These are phyloP conservation scores for Phyllosticta citriasiana DNA, from an alignment of 2,329 filamentous ascomycete species.

Conservation along the genomic window DNA sequence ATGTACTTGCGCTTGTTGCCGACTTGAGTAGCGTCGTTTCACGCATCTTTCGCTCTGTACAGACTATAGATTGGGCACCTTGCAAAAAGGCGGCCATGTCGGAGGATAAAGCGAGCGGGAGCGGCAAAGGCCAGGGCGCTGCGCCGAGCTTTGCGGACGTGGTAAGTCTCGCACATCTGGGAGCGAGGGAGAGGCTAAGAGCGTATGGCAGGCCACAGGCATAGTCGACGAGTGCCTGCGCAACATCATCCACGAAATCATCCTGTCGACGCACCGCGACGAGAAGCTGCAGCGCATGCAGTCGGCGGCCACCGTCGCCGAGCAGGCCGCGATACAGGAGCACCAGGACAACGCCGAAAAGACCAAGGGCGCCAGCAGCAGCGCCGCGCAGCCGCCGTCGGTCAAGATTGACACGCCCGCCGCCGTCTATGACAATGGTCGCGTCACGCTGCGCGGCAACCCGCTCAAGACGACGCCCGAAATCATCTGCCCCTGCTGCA, in stretches of 20 bases:
- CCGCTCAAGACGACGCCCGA: constrained; percentile 61
- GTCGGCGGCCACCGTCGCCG: constrained; percentile 44
- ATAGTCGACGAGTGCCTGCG: constrained; percentile 67
- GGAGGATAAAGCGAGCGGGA: background rate
- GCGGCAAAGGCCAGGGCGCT: constrained; percentile 1
- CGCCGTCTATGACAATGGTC: constrained; percentile 59
- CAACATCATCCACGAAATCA: constrained; percentile 66
- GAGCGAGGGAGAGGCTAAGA: background rate
- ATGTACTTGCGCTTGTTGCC: background rate
- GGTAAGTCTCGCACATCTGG: background rate
- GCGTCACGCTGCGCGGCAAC: constrained; percentile 59
- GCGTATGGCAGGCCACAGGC: constrained; percentile 19
- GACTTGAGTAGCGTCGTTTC: background rate
- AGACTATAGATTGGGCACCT: background rate
- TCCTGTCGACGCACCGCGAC: constrained; percentile 64
- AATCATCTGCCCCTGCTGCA: constrained; percentile 64
- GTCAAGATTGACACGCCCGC: constrained; percentile 50
- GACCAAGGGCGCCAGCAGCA: constrained; percentile 28
- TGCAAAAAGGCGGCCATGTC: background rate
- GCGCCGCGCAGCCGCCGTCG: constrained; percentile 41
- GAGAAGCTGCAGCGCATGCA: constrained; percentile 65
- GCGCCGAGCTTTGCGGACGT: constrained; percentile 7
- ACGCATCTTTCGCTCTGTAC: too few relatives aligned
- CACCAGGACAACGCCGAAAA: constrained; percentile 46
- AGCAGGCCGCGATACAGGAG: constrained; percentile 25